Evolutionary conservation across 106 monocot species (phyloP).

Genomic region (Hemerocallis citrina): DNA sequence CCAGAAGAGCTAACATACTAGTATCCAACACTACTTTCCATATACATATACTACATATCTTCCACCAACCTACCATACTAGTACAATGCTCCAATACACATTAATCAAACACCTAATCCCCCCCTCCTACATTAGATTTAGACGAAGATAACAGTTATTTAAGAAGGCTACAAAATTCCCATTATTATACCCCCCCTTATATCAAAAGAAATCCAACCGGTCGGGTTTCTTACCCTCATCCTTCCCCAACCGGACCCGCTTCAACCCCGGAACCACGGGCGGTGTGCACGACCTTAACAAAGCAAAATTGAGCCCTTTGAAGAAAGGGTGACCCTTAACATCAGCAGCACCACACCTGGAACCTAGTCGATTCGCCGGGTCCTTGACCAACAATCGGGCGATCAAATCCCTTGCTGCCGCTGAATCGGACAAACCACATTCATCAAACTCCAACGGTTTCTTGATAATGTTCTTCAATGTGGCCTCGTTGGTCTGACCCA

Average conservation of each 20-base stretch:
- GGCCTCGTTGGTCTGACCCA: constrained; percentile 42
- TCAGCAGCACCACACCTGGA: constrained; percentile 62
- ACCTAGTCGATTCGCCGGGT: constrained; percentile 40
- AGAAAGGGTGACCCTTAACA: constrained; percentile 71
- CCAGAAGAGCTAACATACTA: no score
- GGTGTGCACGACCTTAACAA: constrained; percentile 53
- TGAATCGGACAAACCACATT: not conserved
- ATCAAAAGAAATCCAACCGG: constrained; percentile 40
- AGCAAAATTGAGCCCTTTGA: constrained; percentile 72
- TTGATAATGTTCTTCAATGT: constrained; percentile 69
- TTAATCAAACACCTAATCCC: not conserved
- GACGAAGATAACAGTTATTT: not conserved
- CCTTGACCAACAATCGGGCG: constrained; percentile 43
- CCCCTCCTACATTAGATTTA: not conserved
- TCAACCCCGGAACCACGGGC: constrained; percentile 35
- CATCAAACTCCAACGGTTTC: constrained; percentile 41
- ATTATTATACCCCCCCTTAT: not conserved
- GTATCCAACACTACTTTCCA: no score
- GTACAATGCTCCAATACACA: not conserved
- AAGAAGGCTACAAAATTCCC: not conserved
- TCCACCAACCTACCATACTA: not conserved
- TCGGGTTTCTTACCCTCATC: constrained; percentile 2
- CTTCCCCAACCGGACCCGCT: constrained; percentile 1
- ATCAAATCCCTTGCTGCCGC: constrained; percentile 46
- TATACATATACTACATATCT: no score